These are phyloP conservation scores for Saccharum hybrid DNA, from an alignment of 202 grass and related monocot species.

Conservation along the genomic window DNA sequence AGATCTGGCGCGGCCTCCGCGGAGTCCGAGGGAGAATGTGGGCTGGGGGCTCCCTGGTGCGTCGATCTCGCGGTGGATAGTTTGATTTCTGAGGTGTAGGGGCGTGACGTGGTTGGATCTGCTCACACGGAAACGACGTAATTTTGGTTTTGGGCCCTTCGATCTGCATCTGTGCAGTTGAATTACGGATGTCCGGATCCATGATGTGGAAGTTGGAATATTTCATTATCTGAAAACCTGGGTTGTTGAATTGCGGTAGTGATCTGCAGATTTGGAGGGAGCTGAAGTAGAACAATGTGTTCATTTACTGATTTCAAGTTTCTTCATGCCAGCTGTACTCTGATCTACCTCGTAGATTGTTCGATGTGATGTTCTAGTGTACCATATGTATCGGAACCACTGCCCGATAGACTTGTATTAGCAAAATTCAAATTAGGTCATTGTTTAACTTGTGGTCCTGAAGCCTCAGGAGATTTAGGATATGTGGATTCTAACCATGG, in stretches of 20 bases:
- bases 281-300: too few relatives aligned
- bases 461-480: not conserved
- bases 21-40: not conserved
- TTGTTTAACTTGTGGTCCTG: not conserved
- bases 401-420: too few relatives aligned
- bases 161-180: slow-evolving; percentile 24
- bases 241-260: slow-evolving; percentile 35
- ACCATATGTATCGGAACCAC: too few relatives aligned
- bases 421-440: too few relatives aligned
- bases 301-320: too few relatives aligned
- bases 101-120: slow-evolving; percentile 36
- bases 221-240: not conserved
- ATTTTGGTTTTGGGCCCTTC: not conserved
- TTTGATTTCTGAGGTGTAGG: not conserved
- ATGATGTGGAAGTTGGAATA: not conserved
- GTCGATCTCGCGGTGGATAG: slow-evolving; percentile 39
- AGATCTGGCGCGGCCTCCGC: slow-evolving; percentile 45
- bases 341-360: too few relatives aligned
- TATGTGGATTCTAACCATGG: not conserved
- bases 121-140: not conserved
- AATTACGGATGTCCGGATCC: not conserved
- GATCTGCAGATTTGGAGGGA: too few relatives aligned
- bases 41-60: not conserved
- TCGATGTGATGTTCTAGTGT: too few relatives aligned
- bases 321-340: too few relatives aligned